Evolutionary conservation across 1,139 yeast genomes (phyloP).

Genomic region (Pichia inconspicua): DNA sequence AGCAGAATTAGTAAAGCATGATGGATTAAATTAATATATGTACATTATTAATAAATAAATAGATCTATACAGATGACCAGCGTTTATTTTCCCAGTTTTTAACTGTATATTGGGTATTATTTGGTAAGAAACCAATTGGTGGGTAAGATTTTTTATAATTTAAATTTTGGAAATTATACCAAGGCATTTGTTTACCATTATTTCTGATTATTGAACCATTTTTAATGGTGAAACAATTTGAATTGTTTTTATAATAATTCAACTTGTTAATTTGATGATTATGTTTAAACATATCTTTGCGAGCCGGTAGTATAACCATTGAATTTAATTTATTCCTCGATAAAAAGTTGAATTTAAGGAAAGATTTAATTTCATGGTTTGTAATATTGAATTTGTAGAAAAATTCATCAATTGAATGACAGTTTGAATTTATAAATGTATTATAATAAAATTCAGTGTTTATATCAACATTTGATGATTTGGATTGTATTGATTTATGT

Average conservation of each 20-base stretch:
- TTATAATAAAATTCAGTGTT: constrained; percentile 26
- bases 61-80: constrained; percentile 28
- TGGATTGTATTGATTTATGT: constrained; percentile 33
- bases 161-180: constrained; percentile 27
- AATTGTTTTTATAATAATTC: not conserved
- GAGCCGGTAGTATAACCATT: constrained; percentile 40
- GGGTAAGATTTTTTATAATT: constrained; percentile 15
- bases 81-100: constrained; percentile 48
- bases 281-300: constrained; percentile 29
- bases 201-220: constrained; percentile 19
- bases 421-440: constrained; percentile 21
- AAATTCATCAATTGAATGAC: constrained; percentile 17
- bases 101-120: constrained; percentile 39
- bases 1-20: constrained; percentile 56
- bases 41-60: not conserved
- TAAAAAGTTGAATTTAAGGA: constrained; percentile 9
- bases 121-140: constrained; percentile 23
- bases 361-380: not conserved
- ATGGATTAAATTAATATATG: constrained; percentile 35
- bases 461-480: constrained; percentile 24
- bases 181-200: constrained; percentile 30
- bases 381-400: constrained; percentile 11
- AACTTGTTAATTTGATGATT: constrained; percentile 1
- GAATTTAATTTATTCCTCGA: constrained; percentile 43
- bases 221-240: not conserved